Percentiles rank a stretch among this genome's conserved stretches.
phyloP scores from a whole-genome alignment of 2,329 filamentous ascomycete genomes.

The Tolypocladium nubicola region DNA sequence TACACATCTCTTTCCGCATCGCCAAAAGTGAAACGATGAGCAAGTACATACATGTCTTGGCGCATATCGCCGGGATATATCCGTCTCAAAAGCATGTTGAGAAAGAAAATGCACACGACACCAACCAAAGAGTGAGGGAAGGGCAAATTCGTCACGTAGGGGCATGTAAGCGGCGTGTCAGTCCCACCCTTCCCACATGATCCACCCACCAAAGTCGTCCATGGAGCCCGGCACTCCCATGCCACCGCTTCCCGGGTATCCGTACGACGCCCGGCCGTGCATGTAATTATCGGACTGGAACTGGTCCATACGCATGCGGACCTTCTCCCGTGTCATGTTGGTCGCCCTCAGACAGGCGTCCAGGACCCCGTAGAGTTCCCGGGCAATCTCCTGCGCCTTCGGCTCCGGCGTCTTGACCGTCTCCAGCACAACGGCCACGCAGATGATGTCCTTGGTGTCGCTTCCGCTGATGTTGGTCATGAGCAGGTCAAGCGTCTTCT shows the following conservation, averaged over 20 bases:
- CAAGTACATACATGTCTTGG: background rate
- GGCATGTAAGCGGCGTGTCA: conserved; percentile 5
- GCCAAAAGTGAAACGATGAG: background rate
- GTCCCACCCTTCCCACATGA: conserved; percentile 30
- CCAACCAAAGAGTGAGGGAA: background rate
- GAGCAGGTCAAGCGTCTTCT: conserved; percentile 35
- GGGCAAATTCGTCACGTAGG: background rate
- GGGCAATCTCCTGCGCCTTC: conserved; percentile 29
- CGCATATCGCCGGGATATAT: background rate
- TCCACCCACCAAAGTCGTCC: conserved; percentile 22
- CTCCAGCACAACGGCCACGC: conserved; percentile 35
- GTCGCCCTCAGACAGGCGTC: conserved; percentile 34
- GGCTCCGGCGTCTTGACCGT: conserved; percentile 31
- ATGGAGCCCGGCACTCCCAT: conserved; percentile 13
- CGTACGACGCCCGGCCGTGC: conserved; percentile 16
- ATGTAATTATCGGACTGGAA: conserved; percentile 11
- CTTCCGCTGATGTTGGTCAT: conserved; percentile 35
- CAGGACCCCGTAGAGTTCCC: conserved; percentile 29
- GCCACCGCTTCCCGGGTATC: conserved; percentile 17
- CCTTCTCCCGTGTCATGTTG: conserved; percentile 28
- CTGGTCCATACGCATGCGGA: conserved; percentile 11
- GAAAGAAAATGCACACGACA: background rate
- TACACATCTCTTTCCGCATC: background rate
- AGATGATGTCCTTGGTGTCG: conserved; percentile 39
- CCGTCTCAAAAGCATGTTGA: background rate